Evolutionary conservation across 2,329 filamentous ascomycete genomes (phyloP), one percentile per base, ranked within the genome.

Genomic region (Rosellinia necatrix): DNA sequence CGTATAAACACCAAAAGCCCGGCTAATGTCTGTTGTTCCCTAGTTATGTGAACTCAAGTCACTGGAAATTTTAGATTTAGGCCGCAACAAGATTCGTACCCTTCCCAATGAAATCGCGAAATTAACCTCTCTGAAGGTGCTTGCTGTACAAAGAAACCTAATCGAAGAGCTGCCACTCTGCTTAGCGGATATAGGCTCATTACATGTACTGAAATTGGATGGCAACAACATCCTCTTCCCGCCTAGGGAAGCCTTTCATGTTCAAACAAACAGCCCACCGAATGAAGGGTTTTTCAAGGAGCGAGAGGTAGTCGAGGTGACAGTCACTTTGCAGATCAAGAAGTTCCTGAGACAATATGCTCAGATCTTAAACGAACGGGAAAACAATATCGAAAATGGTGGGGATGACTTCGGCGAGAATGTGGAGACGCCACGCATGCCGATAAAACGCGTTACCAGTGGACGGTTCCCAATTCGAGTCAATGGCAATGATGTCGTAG

Each of bases 31-130:
- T 66, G 47, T 62, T 61, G 19, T n/a, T n/a, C n/a, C n/a, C n/a
- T 69, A 96, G 92, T 84, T 97, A 56, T 92, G 93, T 71, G 87
- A 92, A 72, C 81, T 97, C 59, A 87, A 85, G 49, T 89, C 91
- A 29, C 83, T 97, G 52, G 92, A 97, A 74, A 96, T 97, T 56
- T 83, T 97, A 59, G 93, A 97, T 74, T 81, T 97, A 51, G 92
- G 92, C 71, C 85, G 90, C 66, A 97, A 97, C 71, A 91, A 89
- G 71, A 86, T 97, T 59, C 84, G 83, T 43, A 78, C 83, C 8
- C 81, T 97, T 2, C 92, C 93, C 0, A 84, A 87, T 42, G 89
- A 92, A 50, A 90, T 97, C 59, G 84, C 83, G 58, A 91, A 87
- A 68, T 79, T 97, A 66, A 87, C 87, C 4, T 96, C 91, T 1